phyloP scores from a whole-genome alignment of 371 early-diverging fungal species.

The Coemansia sp. region DNA sequence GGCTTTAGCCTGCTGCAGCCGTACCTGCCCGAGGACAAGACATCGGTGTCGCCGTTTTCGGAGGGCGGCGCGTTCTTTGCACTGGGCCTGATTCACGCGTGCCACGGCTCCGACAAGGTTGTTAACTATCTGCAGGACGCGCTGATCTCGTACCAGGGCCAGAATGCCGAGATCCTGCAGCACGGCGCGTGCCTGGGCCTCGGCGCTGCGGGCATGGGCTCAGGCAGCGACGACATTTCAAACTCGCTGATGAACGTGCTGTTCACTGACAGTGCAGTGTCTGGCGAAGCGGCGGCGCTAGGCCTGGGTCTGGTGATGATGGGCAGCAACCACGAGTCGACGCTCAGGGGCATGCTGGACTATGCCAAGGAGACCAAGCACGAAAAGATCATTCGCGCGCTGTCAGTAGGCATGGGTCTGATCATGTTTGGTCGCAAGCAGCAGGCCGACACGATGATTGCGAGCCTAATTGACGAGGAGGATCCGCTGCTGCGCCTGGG shows the following conservation, averaged over 20 bases:
- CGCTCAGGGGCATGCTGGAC: conserved; percentile 91
- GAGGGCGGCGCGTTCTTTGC: conserved; percentile 99
- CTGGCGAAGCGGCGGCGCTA: conserved; percentile 97
- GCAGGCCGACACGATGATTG: conserved; percentile 85
- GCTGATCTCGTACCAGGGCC: conserved; percentile 62
- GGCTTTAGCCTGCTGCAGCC: conserved; percentile 83
- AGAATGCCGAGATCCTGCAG: conserved; percentile 89
- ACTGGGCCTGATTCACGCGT: conserved; percentile 96
- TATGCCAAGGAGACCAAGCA: conserved; percentile 97
- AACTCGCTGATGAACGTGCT: conserved; percentile 84
- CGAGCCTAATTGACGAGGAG: conserved; percentile 82
- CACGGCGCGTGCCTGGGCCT: conserved; percentile 98
- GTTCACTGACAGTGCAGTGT: conserved; percentile 92
- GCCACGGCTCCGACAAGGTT: conserved; percentile 78
- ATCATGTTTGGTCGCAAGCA: conserved; percentile 96
- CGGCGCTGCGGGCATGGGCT: conserved; percentile 96
- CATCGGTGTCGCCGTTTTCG: conserved; percentile 79
- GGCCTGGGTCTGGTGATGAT: conserved; percentile 98
- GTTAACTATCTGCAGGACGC: conserved; percentile 79
- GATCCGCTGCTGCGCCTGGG: conserved; percentile 94
- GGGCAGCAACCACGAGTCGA: conserved; percentile 81
- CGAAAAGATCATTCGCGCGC: conserved; percentile 96
- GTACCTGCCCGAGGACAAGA: conserved; percentile 92
- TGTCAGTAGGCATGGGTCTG: conserved; percentile 90
- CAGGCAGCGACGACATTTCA: conserved; percentile 77